Conservation (phyloP, 1,284 basidiomycete genomes). For the Puccinia hordei region DNA sequence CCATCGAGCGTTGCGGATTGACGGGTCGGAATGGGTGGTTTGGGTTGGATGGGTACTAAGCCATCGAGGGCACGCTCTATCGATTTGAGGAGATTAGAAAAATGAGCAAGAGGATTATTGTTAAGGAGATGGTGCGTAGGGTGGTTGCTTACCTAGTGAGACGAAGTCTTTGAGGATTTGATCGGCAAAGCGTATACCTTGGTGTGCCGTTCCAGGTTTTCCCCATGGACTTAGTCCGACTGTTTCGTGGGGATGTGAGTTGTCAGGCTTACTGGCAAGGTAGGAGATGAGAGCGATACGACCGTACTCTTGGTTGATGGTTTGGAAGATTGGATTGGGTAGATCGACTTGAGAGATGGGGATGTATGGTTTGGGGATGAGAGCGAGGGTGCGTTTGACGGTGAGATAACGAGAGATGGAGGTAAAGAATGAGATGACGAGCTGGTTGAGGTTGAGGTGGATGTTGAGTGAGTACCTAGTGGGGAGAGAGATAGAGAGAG, state of each 20-base stretch:
- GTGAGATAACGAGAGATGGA: not conserved
- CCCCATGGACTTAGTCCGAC: not conserved
- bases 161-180: not conserved
- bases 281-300: conserved; percentile 6
- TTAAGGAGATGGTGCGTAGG: not conserved
- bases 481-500: too few species aligned
- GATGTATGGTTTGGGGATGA: conserved; percentile 17
- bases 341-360: not conserved
- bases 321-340: conserved; percentile 2
- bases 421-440: conserved; percentile 15
- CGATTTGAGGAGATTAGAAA: not conserved
- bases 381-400: not conserved
- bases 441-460: too few species aligned
- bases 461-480: too few species aligned
- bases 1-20: conserved; percentile 14
- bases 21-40: conserved; percentile 4
- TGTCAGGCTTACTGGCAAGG: not conserved
- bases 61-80: conserved; percentile 4
- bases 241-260: not conserved
- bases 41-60: conserved; percentile 1
- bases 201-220: not conserved
- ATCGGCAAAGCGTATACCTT: conserved; percentile 12
- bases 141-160: not conserved
- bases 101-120: too few species aligned
- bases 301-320: conserved; percentile 27